Evolutionary conservation across 2,329 filamentous ascomycete species (phyloP).

Genomic region (Alternaria burnsii): DNA sequence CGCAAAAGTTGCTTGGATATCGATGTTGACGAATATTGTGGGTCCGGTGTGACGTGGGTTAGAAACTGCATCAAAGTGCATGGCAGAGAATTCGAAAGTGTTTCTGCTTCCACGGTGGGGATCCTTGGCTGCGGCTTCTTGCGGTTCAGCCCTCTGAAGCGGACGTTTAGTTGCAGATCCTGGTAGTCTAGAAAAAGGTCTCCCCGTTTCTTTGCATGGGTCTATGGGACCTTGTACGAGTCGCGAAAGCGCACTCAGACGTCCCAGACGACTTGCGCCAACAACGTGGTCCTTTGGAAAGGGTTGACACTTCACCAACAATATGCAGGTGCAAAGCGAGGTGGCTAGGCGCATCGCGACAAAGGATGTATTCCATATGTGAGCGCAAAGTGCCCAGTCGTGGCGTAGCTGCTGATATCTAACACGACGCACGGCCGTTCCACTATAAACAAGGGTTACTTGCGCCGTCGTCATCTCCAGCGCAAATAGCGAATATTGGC

Average conservation of each 20-base stretch:
- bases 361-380: constrained; percentile 6
- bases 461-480: constrained; percentile 40
- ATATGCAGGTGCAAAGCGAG: constrained; percentile 14
- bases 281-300: constrained; percentile 27
- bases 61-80: constrained; percentile 19
- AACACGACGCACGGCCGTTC: constrained; percentile 24
- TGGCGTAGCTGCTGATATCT: constrained; percentile 18
- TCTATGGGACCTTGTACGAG: constrained; percentile 26
- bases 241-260: constrained; percentile 15
- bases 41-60: constrained; percentile 25
- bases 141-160: constrained; percentile 30
- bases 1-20: constrained; percentile 2
- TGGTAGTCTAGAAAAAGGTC: constrained; percentile 35
- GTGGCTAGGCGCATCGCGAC: constrained; percentile 5
- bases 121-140: constrained; percentile 36
- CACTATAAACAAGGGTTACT: constrained; percentile 34
- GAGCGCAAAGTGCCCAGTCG: constrained; percentile 8
- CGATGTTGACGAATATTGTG: constrained; percentile 13
- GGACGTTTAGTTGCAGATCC: constrained; percentile 32
- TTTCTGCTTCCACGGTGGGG: constrained; percentile 24
- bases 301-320: constrained; percentile 14
- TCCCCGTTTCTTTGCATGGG: constrained; percentile 33
- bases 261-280: constrained; percentile 15
- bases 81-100: constrained; percentile 22
- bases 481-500: constrained; percentile 37